Evolutionary conservation across 2,329 filamentous ascomycete genomes (phyloP).

Genomic region (Lecanosticta acicola): DNA sequence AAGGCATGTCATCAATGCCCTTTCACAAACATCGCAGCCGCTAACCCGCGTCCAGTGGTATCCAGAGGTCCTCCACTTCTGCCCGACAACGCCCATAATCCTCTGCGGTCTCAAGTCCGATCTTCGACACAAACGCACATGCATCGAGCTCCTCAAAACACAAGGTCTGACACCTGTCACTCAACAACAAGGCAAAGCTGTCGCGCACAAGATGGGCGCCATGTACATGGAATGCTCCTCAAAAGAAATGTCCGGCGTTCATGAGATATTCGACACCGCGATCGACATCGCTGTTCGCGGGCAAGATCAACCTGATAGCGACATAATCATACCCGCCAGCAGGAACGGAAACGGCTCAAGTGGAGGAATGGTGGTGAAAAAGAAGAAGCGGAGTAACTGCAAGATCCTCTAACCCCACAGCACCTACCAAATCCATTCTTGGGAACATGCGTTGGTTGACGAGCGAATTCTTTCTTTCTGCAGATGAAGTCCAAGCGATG

Average conservation of each 20-base stretch:
- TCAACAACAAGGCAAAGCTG: constrained; percentile 76
- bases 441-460: constrained; percentile 1
- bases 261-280: constrained; percentile 91
- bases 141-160: constrained; percentile 97
- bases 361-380: constrained; percentile 42
- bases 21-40: neutral
- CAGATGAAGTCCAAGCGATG: constrained; percentile 5
- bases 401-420: constrained; percentile 59
- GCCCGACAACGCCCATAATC: constrained; percentile 91
- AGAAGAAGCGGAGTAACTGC: constrained; percentile 82
- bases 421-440: neutral
- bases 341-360: constrained; percentile 35
- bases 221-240: constrained; percentile 97
- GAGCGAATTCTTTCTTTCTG: neutral
- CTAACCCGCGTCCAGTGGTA: constrained; percentile 67
- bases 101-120: constrained; percentile 96
- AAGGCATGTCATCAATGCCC: constrained; percentile 62
- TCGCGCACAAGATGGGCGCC: constrained; percentile 90
- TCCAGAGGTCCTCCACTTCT: constrained; percentile 97
- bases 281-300: constrained; percentile 85
- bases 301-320: constrained; percentile 41
- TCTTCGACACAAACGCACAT: constrained; percentile 88
- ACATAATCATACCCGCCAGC: constrained; percentile 39
- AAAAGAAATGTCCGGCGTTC: constrained; percentile 93
- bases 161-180: constrained; percentile 95